Base-by-base conservation (phyloP, 345 rosid species). In the Trapa incisa region DNA sequence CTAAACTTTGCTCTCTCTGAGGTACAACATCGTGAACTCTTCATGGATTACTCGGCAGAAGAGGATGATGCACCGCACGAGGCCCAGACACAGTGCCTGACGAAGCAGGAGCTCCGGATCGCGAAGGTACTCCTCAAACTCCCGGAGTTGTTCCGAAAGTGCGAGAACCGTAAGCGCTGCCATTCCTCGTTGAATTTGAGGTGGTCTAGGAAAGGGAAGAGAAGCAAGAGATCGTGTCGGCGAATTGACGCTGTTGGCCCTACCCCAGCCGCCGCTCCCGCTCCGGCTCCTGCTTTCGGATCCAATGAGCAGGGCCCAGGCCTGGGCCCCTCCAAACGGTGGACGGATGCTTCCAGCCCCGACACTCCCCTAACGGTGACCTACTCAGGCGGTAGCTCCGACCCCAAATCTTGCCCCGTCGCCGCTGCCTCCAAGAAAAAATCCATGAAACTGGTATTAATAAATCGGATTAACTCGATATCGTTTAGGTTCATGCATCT, bases 291-390 rank as follows among this genome's bases (percentile, higher is more conserved):
- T 4, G 4, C 43, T 41, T 8, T 33, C 60, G 54, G n/a, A 2
- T 35, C 60, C 33, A 22, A n/a, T 22, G 60, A 54, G 60, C 35
- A 33, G 60, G 10, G 60, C 8, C 60, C 60, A 6, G 60, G 22
- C 33, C 35, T 35, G 60, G 10, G 60, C 8, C 60, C 60, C 60
- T 58, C 63, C 37, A 58, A 58, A 38, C 5, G 11, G 63, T 58
- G 63, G 63, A 12, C 63, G 16, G 63, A 58, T 5, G 63, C 63
- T 17, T 58, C 63, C 63, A 58, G 63, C 38, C 63, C 63, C 37
- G 63, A 58, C 37, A 58, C 63, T 38, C 63, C 63, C 0, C 63
- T 58, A 2, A 8, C 2, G 0, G 38, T 9, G 9, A 29, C 16
- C 37, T 58, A 58, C 63, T 58, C 63, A 13, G 63, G 63, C 37